These are phyloP conservation scores for Fusarium haematococcum DNA, from an alignment of 2,329 filamentous ascomycete species.

Conservation along the genomic window DNA sequence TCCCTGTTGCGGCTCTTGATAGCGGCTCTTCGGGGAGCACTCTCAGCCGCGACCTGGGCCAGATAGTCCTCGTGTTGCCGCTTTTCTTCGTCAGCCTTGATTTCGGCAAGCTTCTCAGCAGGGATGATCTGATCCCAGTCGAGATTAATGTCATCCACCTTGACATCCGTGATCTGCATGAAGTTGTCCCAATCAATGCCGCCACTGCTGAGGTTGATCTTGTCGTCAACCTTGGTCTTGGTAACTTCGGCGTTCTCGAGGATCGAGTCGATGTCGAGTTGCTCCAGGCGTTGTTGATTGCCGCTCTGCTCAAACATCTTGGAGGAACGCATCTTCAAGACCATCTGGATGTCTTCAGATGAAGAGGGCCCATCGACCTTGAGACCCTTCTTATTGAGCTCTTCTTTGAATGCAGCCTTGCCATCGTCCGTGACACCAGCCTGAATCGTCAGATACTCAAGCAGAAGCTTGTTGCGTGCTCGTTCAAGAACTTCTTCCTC, in stretches of 20 bases:
- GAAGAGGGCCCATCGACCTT: conserved; percentile 86
- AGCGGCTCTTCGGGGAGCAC: conserved; percentile 81
- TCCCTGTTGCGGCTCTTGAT: conserved; percentile 68
- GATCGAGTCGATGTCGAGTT: conserved; percentile 97
- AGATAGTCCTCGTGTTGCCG: conserved; percentile 87
- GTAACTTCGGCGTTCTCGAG: conserved; percentile 97
- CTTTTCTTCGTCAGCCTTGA: conserved; percentile 90
- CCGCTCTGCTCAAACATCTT: conserved; percentile 99
- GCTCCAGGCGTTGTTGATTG: conserved; percentile 96
- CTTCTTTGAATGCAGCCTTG: conserved; percentile 79
- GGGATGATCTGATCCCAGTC: conserved; percentile 99
- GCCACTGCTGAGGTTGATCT: conserved; percentile 90
- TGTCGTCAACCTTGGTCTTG: conserved; percentile 94
- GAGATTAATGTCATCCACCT: conserved; percentile 82
- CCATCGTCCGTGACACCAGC: conserved; percentile 96
- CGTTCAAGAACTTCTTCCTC: conserved; percentile 98
- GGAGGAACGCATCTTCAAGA: conserved; percentile 97
- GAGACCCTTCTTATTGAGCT: conserved; percentile 82
- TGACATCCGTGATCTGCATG: conserved; percentile 97
- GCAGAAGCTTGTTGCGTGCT: conserved; percentile 94
- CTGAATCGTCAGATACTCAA: conserved; percentile 98
- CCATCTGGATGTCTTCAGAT: conserved; percentile 94
- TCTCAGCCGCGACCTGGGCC: conserved; percentile 84
- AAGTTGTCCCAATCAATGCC: conserved; percentile 90
- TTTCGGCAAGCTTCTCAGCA: conserved; percentile 87